These are phyloP conservation scores for Colletotrichum gigasporum DNA, from an alignment of 2,329 filamentous ascomycete genomes.

Conservation along the genomic window DNA sequence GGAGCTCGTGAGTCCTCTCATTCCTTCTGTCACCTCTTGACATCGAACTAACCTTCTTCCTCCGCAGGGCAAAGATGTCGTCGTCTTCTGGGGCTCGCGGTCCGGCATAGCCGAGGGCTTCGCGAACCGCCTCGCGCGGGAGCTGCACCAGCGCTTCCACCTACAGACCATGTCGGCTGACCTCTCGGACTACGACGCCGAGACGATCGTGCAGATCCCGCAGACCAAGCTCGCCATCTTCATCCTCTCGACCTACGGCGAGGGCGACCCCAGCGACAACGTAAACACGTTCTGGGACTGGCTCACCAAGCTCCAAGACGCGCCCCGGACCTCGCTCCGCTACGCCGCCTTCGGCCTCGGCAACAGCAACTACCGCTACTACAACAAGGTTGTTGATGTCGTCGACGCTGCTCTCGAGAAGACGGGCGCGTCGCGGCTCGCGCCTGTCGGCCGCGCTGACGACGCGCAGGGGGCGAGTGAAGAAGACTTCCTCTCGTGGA, in stretches of 20 bases:
- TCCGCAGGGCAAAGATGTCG: constrained; percentile 14
- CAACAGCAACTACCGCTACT: constrained; percentile 49
- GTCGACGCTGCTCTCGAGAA: constrained; percentile 36
- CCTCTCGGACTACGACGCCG: constrained; percentile 56
- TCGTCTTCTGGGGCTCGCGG: constrained; percentile 60
- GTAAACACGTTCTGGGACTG: constrained; percentile 42
- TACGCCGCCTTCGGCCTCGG: constrained; percentile 50
- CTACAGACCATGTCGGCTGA: constrained; percentile 52
- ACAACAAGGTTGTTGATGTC: constrained; percentile 45
- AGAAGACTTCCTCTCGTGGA: constrained; percentile 49
- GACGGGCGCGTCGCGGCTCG: constrained; percentile 39
- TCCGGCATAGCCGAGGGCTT: constrained; percentile 56
- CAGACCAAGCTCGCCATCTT: constrained; percentile 43
- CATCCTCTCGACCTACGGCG: constrained; percentile 49
- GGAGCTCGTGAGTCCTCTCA: constrained; percentile 36
- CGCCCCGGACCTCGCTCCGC: constrained; percentile 35
- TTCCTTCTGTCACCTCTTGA: too few relatives aligned
- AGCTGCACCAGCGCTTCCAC: constrained; percentile 49
- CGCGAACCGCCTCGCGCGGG: constrained; percentile 49
- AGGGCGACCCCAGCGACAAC: constrained; percentile 53
- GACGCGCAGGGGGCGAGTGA: constrained; percentile 44
- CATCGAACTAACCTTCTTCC: not conserved
- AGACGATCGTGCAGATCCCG: constrained; percentile 43
- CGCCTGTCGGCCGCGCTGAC: constrained; percentile 42
- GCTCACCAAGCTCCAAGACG: constrained; percentile 33